These are phyloP conservation scores for Fusarium coffeatum DNA, from an alignment of 2,329 filamentous ascomycete genomes.

Conservation along the genomic window DNA sequence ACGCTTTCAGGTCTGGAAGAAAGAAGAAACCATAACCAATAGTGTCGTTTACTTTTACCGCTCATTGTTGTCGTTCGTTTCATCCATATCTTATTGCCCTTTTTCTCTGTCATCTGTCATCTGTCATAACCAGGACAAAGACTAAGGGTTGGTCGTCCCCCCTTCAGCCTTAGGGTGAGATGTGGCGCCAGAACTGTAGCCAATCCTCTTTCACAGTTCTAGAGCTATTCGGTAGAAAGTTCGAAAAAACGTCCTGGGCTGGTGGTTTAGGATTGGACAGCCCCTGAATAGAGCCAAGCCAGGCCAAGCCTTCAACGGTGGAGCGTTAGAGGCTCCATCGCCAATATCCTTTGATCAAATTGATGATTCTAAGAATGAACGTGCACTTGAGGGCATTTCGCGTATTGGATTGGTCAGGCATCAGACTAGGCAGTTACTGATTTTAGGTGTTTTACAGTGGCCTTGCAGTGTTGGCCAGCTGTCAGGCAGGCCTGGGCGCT, in stretches of 20 bases:
- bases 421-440: neutral
- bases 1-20: slow-evolving; percentile 4
- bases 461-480: neutral
- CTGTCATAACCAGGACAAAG: neutral
- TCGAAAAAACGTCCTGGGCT: slow-evolving; percentile 6
- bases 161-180: neutral
- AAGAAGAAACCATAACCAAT: slow-evolving; percentile 1
- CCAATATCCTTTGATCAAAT: slow-evolving; percentile 30
- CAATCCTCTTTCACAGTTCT: slow-evolving; percentile 41
- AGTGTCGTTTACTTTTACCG: neutral
- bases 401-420: slow-evolving; percentile 1
- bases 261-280: slow-evolving; percentile 11
- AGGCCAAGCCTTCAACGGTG: slow-evolving; percentile 6
- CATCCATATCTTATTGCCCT: slow-evolving; percentile 4
- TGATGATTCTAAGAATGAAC: slow-evolving; percentile 16
- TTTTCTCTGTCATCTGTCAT: neutral
- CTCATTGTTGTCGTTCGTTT: slow-evolving; percentile 15
- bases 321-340: slow-evolving; percentile 23
- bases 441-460: slow-evolving; percentile 4
- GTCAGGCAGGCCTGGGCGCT: neutral
- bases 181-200: slow-evolving; percentile 29
- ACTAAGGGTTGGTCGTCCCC: neutral
- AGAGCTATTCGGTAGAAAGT: slow-evolving; percentile 7
- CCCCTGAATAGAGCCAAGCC: slow-evolving; percentile 25
- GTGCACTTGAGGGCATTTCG: slow-evolving; percentile 9